phyloP scores from a whole-genome alignment of 2,329 filamentous ascomycete species.

The Hansfordia pulvinata region DNA sequence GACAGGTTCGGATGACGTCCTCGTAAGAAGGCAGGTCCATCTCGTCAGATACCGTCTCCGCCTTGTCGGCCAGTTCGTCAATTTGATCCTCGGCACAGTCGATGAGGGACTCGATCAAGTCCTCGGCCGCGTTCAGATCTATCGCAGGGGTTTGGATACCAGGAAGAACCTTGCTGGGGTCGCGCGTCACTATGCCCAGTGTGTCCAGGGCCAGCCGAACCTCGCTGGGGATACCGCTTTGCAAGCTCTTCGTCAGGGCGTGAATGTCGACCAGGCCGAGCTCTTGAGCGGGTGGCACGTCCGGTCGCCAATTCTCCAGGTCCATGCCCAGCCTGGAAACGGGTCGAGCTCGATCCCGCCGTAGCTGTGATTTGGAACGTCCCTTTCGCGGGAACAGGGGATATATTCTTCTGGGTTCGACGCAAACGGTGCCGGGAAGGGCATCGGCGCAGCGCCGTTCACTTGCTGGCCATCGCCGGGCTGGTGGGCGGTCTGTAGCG shows the following conservation, averaged over 20 bases:
- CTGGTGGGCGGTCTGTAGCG: slow-evolving; percentile 21
- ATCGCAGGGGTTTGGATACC: slow-evolving; percentile 54
- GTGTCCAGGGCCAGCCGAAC: slow-evolving; percentile 83
- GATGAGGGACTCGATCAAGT: slow-evolving; percentile 74
- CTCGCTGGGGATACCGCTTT: slow-evolving; percentile 80
- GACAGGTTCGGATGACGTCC: slow-evolving; percentile 69
- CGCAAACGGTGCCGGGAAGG: slow-evolving; percentile 20
- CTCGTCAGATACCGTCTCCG: slow-evolving; percentile 74
- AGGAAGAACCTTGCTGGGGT: slow-evolving; percentile 45
- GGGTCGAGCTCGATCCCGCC: slow-evolving; percentile 60
- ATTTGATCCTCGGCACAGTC: slow-evolving; percentile 87
- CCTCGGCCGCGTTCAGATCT: slow-evolving; percentile 64
- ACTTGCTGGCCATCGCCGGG: slow-evolving; percentile 14
- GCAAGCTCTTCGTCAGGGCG: slow-evolving; percentile 76
- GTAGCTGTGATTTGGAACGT: slow-evolving; percentile 41
- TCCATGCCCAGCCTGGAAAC: slow-evolving; percentile 52
- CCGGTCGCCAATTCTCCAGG: slow-evolving; percentile 56
- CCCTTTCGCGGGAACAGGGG: slow-evolving; percentile 34
- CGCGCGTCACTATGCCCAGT: slow-evolving; percentile 51
- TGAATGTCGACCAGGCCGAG: slow-evolving; percentile 83
- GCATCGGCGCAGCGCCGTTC: slow-evolving; percentile 11
- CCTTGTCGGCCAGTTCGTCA: slow-evolving; percentile 71
- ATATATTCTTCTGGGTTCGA: slow-evolving; percentile 38
- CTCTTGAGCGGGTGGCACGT: slow-evolving; percentile 61
- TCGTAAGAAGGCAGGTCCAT: slow-evolving; percentile 78